These are phyloP conservation scores for Pleurotus djamor DNA, from an alignment of 768 basidiomycete genomes.

Conservation along the genomic window DNA sequence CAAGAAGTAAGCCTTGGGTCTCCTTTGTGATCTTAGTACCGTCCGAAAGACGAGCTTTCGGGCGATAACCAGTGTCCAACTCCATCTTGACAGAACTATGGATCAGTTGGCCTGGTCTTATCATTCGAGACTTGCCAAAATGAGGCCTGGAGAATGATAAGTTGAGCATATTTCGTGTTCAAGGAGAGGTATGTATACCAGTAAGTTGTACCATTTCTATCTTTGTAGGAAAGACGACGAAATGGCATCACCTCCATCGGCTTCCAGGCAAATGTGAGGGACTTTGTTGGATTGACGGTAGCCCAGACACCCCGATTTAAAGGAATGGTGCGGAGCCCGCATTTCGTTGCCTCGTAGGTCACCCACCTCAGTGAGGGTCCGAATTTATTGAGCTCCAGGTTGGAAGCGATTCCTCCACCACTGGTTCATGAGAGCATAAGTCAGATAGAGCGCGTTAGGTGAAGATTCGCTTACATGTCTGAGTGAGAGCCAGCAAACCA, in stretches of 20 bases:
- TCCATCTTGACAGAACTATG: conserved; percentile 3
- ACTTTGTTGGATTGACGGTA: neutral
- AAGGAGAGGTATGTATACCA: neutral
- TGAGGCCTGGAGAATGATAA: neutral
- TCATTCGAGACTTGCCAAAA: neutral
- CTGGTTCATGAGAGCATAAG: neutral
- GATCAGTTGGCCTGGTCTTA: conserved; percentile 4
- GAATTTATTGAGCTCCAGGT: conserved; percentile 14
- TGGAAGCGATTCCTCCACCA: conserved; percentile 17
- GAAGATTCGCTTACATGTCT: conserved; percentile 22
- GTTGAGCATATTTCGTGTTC: neutral
- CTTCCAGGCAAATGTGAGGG: neutral
- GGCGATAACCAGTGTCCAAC: neutral
- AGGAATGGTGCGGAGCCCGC: conserved; percentile 8
- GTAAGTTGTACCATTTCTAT: neutral
- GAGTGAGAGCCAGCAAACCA: conserved; percentile 27
- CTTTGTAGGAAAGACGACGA: neutral
- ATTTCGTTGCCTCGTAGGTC: conserved; percentile 10
- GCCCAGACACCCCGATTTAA: neutral
- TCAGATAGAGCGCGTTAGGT: neutral
- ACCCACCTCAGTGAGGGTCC: conserved; percentile 16
- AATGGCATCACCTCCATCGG: conserved; percentile 3
- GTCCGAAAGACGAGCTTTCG: neutral
- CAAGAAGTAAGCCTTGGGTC: neutral
- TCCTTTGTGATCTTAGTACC: neutral